Conservation (phyloP, 2,329 filamentous ascomycete species). For the Coniosporium tulheliwenetii region DNA sequence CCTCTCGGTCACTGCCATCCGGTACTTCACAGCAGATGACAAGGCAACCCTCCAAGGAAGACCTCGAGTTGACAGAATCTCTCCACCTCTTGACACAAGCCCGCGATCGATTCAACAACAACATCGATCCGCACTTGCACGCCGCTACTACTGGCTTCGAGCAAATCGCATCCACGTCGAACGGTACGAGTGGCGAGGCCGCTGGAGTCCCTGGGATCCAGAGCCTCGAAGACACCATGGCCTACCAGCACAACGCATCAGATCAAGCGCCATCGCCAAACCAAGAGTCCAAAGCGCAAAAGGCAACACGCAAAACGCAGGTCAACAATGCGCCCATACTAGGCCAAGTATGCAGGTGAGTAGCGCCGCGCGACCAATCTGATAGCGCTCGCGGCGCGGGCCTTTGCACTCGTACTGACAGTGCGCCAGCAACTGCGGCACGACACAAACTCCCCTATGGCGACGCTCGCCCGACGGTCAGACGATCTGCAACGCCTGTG, state of each 20-base stretch:
- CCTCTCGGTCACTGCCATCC: neutral
- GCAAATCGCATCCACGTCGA: neutral
- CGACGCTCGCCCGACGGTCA: slow-evolving; percentile 81
- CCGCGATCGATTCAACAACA: slow-evolving; percentile 14
- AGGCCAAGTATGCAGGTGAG: slow-evolving; percentile 60
- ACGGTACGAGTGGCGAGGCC: neutral
- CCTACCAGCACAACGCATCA: slow-evolving; percentile 7
- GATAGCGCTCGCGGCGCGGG: neutral
- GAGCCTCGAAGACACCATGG: neutral
- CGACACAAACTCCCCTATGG: slow-evolving; percentile 88
- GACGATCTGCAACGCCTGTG: slow-evolving; percentile 96
- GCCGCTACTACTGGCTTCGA: slow-evolving; percentile 2
- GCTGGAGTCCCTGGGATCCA: neutral
- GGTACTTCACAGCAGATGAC: slow-evolving; percentile 16
- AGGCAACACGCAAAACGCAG: slow-evolving; percentile 6
- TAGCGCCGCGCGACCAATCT: slow-evolving; percentile 2
- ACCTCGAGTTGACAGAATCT: slow-evolving; percentile 30
- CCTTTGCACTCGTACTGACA: slow-evolving; percentile 4
- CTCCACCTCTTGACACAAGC: slow-evolving; percentile 29
- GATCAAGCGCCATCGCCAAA: slow-evolving; percentile 3
- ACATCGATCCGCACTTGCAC: slow-evolving; percentile 4
- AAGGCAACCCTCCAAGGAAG: slow-evolving; percentile 29
- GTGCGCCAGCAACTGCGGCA: slow-evolving; percentile 68
- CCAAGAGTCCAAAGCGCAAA: slow-evolving; percentile 1
- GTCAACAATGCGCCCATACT: slow-evolving; percentile 24